These are phyloP conservation scores for Sporothrix curviconia DNA, from an alignment of 2,329 filamentous ascomycete species.

Conservation along the genomic window DNA sequence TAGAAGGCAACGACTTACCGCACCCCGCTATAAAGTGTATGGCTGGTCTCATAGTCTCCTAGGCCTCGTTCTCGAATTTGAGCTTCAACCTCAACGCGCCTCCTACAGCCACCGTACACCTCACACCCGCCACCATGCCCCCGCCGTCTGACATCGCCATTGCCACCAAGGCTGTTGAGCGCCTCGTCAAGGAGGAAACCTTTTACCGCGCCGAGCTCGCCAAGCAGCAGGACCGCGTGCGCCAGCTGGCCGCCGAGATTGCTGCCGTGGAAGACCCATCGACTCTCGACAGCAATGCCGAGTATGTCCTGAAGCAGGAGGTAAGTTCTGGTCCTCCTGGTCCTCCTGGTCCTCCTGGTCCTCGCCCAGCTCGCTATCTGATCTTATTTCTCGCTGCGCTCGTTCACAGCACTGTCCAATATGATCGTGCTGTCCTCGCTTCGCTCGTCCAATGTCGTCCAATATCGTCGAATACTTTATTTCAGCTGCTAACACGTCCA, in stretches of 20 bases:
- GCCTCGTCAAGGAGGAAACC: constrained; percentile 84
- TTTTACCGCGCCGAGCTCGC: constrained; percentile 83
- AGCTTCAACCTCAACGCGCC: not conserved
- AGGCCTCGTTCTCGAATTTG: too few relatives aligned
- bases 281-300: constrained; percentile 64
- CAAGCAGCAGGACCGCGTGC: constrained; percentile 65
- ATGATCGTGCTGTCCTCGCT: constrained; percentile 3
- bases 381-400: not conserved
- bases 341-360: too few relatives aligned
- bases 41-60: too few relatives aligned
- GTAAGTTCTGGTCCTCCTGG: constrained; percentile 42
- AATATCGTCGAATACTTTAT: too few relatives aligned
- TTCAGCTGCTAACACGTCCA: constrained; percentile 35
- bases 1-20: too few relatives aligned
- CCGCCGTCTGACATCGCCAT: constrained; percentile 71
- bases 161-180: constrained; percentile 69
- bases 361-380: not conserved
- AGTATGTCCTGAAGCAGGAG: constrained; percentile 79
- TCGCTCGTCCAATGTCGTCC: too few relatives aligned
- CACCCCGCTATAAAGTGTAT: too few relatives aligned
- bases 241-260: constrained; percentile 58
- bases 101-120: not conserved
- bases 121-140: constrained; percentile 53
- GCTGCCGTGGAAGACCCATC: constrained; percentile 33
- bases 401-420: too few relatives aligned